Percentiles rank a stretch among this genome's conserved stretches.
phyloP scores from a whole-genome alignment of 768 basidiomycete genomes.

The Suillus brevipes region DNA sequence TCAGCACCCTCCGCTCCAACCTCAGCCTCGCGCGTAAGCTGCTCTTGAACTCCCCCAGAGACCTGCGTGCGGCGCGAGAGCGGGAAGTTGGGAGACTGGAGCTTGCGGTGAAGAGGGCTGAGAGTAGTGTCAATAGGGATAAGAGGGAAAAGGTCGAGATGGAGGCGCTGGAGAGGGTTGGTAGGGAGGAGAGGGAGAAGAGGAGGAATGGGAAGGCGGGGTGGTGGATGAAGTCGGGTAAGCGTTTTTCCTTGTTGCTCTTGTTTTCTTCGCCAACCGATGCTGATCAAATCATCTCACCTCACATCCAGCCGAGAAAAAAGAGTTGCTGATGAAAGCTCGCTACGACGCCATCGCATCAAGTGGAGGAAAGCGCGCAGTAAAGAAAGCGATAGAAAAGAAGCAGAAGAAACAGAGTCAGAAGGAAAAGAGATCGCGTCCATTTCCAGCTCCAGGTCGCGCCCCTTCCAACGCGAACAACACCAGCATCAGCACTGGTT shows the following conservation, averaged over 20 bases:
- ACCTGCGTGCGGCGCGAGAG: conserved; percentile 59
- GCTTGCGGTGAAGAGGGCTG: conserved; percentile 68
- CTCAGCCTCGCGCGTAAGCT: conserved; percentile 69
- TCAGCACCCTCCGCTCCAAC: conserved; percentile 61
- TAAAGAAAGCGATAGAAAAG: conserved; percentile 87
- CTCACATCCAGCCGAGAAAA: conserved; percentile 66
- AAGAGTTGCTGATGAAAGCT: conserved; percentile 68
- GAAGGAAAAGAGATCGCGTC: conserved; percentile 86
- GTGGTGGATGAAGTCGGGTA: conserved; percentile 87
- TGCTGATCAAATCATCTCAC: conserved; percentile 8
- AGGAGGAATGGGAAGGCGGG: conserved; percentile 72
- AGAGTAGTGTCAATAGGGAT: conserved; percentile 76
- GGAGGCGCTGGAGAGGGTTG: conserved; percentile 53
- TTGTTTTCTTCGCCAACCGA: background rate
- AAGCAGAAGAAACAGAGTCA: conserved; percentile 84
- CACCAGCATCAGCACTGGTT: background rate
- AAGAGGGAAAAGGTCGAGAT: conserved; percentile 68
- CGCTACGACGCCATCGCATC: conserved; percentile 77
- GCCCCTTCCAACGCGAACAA: background rate
- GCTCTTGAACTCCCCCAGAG: conserved; percentile 57
- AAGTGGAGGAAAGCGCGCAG: conserved; percentile 75
- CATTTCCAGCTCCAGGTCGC: conserved; percentile 43
- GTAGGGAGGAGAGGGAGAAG: conserved; percentile 56
- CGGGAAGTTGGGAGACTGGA: conserved; percentile 72
- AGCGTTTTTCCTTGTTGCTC: conserved; percentile 23